Percentiles rank a stretch among this genome's conserved stretches.
These are phyloP conservation scores for Cunninghamia lanceolata DNA, from an alignment of 75 land plant genomes.

Conservation along the genomic window DNA sequence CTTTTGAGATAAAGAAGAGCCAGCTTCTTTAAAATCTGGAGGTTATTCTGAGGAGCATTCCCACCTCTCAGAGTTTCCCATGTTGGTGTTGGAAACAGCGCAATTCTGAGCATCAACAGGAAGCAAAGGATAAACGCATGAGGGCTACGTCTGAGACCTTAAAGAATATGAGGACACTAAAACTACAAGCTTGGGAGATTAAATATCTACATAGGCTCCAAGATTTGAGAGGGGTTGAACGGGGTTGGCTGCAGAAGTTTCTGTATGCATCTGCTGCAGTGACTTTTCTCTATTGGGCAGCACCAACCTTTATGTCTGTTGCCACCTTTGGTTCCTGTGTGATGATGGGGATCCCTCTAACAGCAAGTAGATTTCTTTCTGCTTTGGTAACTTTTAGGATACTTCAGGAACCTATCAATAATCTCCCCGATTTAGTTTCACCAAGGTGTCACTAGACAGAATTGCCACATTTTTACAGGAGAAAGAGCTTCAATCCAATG, in stretches of 20 bases:
- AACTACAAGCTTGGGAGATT: constrained; percentile 56
- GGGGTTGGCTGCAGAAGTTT: constrained; percentile 21
- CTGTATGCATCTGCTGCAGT: constrained; percentile 22
- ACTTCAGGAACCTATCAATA: constrained; percentile 35
- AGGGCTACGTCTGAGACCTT: constrained; percentile 39
- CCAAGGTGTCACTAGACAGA: constrained; percentile 27
- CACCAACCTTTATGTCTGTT: constrained; percentile 46
- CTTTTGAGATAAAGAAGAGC: too few species aligned
- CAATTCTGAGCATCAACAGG: too few species aligned
- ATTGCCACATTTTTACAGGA: constrained; percentile 17
- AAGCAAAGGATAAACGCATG: constrained; percentile 53
- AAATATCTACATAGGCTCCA: constrained; percentile 28
- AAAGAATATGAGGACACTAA: constrained; percentile 45
- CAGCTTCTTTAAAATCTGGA: too few species aligned
- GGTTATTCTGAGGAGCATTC: too few species aligned
- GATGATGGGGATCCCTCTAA: constrained; percentile 42
- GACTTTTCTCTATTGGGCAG: constrained; percentile 39
- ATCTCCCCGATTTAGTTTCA: constrained; percentile 41
- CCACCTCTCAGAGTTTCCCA: too few species aligned
- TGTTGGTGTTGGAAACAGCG: too few species aligned
- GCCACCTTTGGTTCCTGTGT: constrained; percentile 49
- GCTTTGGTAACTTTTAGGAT: constrained; percentile 50
- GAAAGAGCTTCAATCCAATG: constrained; percentile 12
- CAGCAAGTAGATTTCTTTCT: constrained; percentile 41
- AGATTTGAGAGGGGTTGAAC: constrained; percentile 25